Evolutionary conservation across 208 protist species (phyloP).

Genomic region (Leishmania amazonensis): DNA sequence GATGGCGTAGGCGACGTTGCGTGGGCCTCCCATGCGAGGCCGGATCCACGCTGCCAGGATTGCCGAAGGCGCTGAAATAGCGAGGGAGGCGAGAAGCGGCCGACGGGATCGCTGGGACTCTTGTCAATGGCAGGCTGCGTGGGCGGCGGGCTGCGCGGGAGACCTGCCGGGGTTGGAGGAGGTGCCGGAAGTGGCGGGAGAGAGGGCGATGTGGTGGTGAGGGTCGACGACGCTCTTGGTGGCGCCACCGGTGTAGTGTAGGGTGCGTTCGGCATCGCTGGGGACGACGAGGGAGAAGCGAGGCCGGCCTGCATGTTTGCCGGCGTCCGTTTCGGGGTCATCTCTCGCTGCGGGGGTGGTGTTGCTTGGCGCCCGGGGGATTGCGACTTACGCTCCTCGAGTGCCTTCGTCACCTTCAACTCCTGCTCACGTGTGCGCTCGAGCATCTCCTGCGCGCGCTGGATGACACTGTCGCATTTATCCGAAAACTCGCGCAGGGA

Average conservation of each 20-base stretch:
- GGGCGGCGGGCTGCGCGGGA: slow-evolving; percentile 9
- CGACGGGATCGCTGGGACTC: neutral
- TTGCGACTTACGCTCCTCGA: slow-evolving; percentile 46
- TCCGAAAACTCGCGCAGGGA: slow-evolving; percentile 29
- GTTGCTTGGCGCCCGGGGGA: slow-evolving; percentile 24
- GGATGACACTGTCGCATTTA: slow-evolving; percentile 52
- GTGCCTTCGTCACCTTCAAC: slow-evolving; percentile 23
- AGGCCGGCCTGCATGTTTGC: neutral
- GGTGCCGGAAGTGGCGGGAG: slow-evolving; percentile 6
- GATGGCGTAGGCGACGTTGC: slow-evolving; percentile 14
- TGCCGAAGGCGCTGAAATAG: slow-evolving; percentile 11
- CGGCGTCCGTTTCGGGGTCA: neutral
- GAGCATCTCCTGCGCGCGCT: slow-evolving; percentile 57
- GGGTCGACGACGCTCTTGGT: neutral
- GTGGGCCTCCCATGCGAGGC: neutral
- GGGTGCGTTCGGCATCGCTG: slow-evolving; percentile 1
- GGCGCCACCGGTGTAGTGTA: neutral
- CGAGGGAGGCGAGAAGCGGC: slow-evolving; percentile 1
- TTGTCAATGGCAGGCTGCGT: neutral
- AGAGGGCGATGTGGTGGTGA: slow-evolving; percentile 2
- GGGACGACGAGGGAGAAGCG: slow-evolving; percentile 1
- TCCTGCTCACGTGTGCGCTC: slow-evolving; percentile 43
- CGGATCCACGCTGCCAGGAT: slow-evolving; percentile 8
- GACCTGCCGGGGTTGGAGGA: slow-evolving; percentile 6
- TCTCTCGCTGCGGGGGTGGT: neutral